phyloP scores from a whole-genome alignment of 2,329 filamentous ascomycete genomes.

The Plenodomus biglobosus region DNA sequence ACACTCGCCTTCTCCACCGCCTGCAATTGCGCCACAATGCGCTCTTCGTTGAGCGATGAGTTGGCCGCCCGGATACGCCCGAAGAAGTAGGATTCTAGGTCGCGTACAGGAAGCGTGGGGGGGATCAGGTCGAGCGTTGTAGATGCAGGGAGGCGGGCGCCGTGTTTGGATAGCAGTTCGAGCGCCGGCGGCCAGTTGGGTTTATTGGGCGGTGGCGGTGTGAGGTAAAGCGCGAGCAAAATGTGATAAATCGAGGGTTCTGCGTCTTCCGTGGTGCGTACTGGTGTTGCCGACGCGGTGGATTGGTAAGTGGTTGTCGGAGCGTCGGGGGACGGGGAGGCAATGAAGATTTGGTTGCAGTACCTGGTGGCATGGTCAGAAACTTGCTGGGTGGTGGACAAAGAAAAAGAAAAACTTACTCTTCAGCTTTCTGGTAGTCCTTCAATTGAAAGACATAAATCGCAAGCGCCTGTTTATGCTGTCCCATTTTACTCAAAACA shows the following conservation, averaged over 20 bases:
- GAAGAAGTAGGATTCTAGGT: slow-evolving; percentile 87
- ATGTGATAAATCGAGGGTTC: slow-evolving; percentile 86
- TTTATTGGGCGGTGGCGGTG: slow-evolving; percentile 71
- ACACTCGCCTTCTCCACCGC: slow-evolving; percentile 78
- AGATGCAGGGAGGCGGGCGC: slow-evolving; percentile 82
- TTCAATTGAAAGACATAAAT: slow-evolving; percentile 96
- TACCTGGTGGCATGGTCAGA: slow-evolving; percentile 59
- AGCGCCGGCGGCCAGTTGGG: slow-evolving; percentile 78
- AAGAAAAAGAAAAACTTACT: slow-evolving; percentile 54
- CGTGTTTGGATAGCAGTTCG: slow-evolving; percentile 85
- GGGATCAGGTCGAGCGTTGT: slow-evolving; percentile 88
- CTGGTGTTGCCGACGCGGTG: not conserved
- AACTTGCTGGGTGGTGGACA: not conserved
- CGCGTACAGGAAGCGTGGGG: slow-evolving; percentile 70
- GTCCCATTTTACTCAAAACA: slow-evolving; percentile 90
- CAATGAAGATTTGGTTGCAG: slow-evolving; percentile 81
- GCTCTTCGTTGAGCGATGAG: slow-evolving; percentile 75
- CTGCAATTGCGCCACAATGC: slow-evolving; percentile 74
- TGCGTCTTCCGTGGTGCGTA: slow-evolving; percentile 54
- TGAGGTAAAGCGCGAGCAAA: slow-evolving; percentile 84
- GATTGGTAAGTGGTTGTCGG: slow-evolving; percentile 35
- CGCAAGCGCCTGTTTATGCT: slow-evolving; percentile 92
- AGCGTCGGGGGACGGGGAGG: slow-evolving; percentile 27
- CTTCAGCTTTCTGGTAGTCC: slow-evolving; percentile 87
- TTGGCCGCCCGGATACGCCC: slow-evolving; percentile 87